These are phyloP conservation scores for Escallonia herrerae DNA, from an alignment of 129 eudicot genomes.

Conservation along the genomic window DNA sequence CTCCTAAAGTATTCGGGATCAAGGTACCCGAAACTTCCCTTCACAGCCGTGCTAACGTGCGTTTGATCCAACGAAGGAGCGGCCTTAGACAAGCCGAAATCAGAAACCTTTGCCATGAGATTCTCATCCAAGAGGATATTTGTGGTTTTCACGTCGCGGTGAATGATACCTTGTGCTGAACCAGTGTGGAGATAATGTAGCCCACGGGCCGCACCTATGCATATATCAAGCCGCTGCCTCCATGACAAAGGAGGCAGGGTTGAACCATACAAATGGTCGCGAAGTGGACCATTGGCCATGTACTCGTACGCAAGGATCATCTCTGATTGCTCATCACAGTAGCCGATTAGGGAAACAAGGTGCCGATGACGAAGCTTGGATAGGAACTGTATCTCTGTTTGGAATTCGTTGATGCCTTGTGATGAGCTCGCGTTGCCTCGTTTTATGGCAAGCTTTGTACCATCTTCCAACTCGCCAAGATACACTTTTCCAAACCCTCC, in stretches of 20 bases:
- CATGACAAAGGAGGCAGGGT: constrained; percentile 52
- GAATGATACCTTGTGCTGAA: constrained; percentile 78
- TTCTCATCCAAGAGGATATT: constrained; percentile 80
- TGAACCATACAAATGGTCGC: constrained; percentile 87
- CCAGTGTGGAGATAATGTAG: constrained; percentile 97
- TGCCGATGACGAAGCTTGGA: constrained; percentile 93
- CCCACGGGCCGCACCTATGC: constrained; percentile 97
- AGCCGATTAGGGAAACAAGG: constrained; percentile 84
- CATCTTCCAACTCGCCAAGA: constrained; percentile 62
- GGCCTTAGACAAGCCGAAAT: constrained; percentile 82
- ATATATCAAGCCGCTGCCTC: constrained; percentile 83
- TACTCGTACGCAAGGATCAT: constrained; percentile 93
- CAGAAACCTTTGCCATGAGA: constrained; percentile 78
- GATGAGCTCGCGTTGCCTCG: constrained; percentile 77
- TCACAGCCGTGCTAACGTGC: constrained; percentile 92
- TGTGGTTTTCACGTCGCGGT: constrained; percentile 95
- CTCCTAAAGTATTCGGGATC: constrained; percentile 95
- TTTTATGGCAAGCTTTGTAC: constrained; percentile 73
- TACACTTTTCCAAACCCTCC: constrained; percentile 99
- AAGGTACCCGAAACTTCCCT: constrained; percentile 94
- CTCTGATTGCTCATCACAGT: constrained; percentile 79
- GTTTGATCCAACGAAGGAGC: constrained; percentile 88
- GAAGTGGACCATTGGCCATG: constrained; percentile 82
- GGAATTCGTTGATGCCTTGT: constrained; percentile 92
- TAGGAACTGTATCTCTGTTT: constrained; percentile 69